Base-by-base conservation (phyloP, 345 rosid species). In the Barbarea vulgaris region DNA sequence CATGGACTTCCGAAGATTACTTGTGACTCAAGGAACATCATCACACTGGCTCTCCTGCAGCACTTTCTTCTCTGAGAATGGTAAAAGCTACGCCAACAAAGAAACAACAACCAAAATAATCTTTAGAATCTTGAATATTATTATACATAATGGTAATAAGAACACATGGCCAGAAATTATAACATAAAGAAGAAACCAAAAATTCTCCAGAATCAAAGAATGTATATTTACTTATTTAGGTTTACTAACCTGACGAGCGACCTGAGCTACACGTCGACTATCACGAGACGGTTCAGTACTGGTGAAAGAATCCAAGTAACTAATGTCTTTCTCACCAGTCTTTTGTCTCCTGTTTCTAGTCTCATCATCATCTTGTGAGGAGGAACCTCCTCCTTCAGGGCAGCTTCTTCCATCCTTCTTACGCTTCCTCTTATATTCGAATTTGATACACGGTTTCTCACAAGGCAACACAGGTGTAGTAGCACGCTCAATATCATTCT, bases 361-460 rank as follows among this genome's bases (percentile, higher is more conserved):
- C 66, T 84, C 80, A 14, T 84, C 89, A 33, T 84, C 89, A 24
- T 82, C 85, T 28, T 76, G 66, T 11, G 75, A 76, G 14, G 70
- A 69, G 51, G 46, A 77, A 14, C 46, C 27, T 70, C 80, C 80
- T 44, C 71, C 65, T 63, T 63, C 80, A 44, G 75, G 71, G 65
- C 87, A 84, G 58, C 83, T 75, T 68, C 85, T 67, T 72, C 75
- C 72, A 62, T 84, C 89, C 83, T 66, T 89, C 81, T 83, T 87
- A 74, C 93, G 84, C 81, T 90, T 91, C 81, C 98, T 89, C 59
- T 72, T 82, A 84, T 89, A 85, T 25, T 88, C 87, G 73, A 84
- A 84, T 78, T 86, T 86, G 33, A 85, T 77, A 78, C 83, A 79
- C 71, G 74, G 85, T 70, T 79, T 69, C 57, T 41, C 60, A 3